Conservation (phyloP, 2,329 filamentous ascomycete genomes). For the Helotiales sp. region DNA sequence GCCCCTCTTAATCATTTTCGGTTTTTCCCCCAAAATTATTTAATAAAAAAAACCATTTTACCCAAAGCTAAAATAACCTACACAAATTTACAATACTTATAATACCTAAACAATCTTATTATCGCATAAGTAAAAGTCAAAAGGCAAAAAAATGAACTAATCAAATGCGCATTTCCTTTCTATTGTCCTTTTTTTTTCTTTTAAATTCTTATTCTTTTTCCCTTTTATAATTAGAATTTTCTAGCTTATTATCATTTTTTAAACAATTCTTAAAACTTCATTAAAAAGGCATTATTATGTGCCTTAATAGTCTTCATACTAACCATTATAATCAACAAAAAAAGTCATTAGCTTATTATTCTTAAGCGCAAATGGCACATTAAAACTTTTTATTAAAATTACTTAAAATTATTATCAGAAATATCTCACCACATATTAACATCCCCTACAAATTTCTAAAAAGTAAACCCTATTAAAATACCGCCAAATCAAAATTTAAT, state of each 20-base stretch:
- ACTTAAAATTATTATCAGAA: slow-evolving; percentile 9
- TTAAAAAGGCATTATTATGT: slow-evolving; percentile 6
- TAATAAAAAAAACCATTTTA: neutral
- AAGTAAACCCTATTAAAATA: slow-evolving; percentile 11
- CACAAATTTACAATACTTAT: slow-evolving; percentile 8
- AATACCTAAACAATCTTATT: slow-evolving; percentile 20
- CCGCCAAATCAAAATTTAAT: slow-evolving; percentile 5
- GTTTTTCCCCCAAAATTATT: neutral
- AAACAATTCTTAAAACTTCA: slow-evolving; percentile 11
- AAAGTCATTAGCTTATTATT: slow-evolving; percentile 13
- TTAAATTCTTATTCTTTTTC: slow-evolving; percentile 1
- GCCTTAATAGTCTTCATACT: slow-evolving; percentile 12
- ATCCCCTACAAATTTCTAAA: slow-evolving; percentile 8
- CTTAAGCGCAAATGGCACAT: slow-evolving; percentile 17
- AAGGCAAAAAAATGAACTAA: slow-evolving; percentile 14
- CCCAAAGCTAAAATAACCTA: too few relatives aligned
- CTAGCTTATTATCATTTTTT: neutral
- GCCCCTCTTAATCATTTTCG: neutral
- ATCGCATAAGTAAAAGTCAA: slow-evolving; percentile 14
- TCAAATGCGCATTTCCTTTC: slow-evolving; percentile 17
- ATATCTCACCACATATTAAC: slow-evolving; percentile 16
- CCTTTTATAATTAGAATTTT: slow-evolving; percentile 12
- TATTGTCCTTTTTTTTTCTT: too few relatives aligned
- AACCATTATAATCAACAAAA: slow-evolving; percentile 11
- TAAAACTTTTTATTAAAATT: slow-evolving; percentile 19